These are phyloP conservation scores for Cocos nucifera DNA, from an alignment of 176 grass and related monocot species.

Conservation along the genomic window DNA sequence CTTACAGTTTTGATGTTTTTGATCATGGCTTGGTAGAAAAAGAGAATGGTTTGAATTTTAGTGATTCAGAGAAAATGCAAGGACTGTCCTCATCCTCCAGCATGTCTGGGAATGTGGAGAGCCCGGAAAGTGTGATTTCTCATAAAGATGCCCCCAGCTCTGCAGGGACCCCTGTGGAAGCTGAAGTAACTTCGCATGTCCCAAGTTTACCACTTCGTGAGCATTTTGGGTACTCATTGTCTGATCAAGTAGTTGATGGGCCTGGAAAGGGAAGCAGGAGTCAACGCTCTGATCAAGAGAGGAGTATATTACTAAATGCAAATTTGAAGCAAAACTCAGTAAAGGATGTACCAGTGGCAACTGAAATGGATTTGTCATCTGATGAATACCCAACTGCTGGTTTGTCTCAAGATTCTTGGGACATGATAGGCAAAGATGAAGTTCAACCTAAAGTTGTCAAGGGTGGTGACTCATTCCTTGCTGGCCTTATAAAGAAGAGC, in stretches of 20 bases:
- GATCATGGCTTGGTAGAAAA: slow-evolving; percentile 46
- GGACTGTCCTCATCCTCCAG: background rate
- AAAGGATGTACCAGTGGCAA: slow-evolving; percentile 60
- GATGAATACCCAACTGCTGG: slow-evolving; percentile 40
- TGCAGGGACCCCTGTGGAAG: slow-evolving; percentile 33
- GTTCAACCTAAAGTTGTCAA: slow-evolving; percentile 29
- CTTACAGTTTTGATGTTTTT: slow-evolving; percentile 56
- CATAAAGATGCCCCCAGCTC: slow-evolving; percentile 9
- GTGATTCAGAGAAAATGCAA: slow-evolving; percentile 18
- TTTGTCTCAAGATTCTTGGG: slow-evolving; percentile 32
- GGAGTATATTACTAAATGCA: slow-evolving; percentile 41
- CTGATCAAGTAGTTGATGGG: slow-evolving; percentile 23
- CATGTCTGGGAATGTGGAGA: slow-evolving; percentile 6
- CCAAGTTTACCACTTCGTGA: slow-evolving; percentile 49
- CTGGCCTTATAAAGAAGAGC: slow-evolving; percentile 82
- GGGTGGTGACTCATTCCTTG: slow-evolving; percentile 56
- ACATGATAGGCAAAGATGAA: slow-evolving; percentile 24
- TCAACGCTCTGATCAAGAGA: slow-evolving; percentile 68
- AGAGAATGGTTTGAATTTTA: slow-evolving; percentile 36
- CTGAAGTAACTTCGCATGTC: slow-evolving; percentile 31
- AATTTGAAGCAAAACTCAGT: slow-evolving; percentile 64
- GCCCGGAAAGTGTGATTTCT: background rate
- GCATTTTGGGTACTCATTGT: slow-evolving; percentile 33
- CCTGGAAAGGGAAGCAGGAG: slow-evolving; percentile 64
- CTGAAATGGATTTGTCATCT: slow-evolving; percentile 45